Evolutionary conservation across 1,139 yeast species (phyloP), one percentile per base, ranked within the genome.

Genomic region (Saccharomycopsis hybrid): DNA sequence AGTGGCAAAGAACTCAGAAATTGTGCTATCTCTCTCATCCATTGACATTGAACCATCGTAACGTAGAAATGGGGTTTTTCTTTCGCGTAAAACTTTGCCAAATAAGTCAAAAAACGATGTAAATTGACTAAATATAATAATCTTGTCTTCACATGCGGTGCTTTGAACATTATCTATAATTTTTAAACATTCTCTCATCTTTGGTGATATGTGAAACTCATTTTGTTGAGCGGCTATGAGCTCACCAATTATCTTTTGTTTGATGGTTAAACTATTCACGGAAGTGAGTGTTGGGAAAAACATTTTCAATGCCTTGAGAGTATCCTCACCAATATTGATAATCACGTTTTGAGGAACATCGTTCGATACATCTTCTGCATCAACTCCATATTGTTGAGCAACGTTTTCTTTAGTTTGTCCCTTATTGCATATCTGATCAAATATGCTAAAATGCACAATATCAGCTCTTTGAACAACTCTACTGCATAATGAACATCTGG

Each of bases 31-130:
- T 59, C 94, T 82, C 18, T 71, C 72, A 35, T 74, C 77, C 1
- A 87, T 73, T 52, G 72, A 71, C 96, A 90, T 85, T 3, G 82
- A 71, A 8, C 97, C 97, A 60, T 86, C 92, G 64, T 87, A 90
- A 48, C 88, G 69, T 48, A 88, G 68, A 60, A 68, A 79, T 2
- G 68, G 68, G 29, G 82, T 72, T 1, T 71, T 65, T 30, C 73
- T 66, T 18, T 72, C 66, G 3, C 68, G 66, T 29, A 92, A 69
- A 24, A 81, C 77, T 45, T 81, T 68, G 44, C 76, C 74, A 62
- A 92, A 65, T 32, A 92, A 65, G 55, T 85, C 92, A 62, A 92
- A 82, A 59, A 86, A 75, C 1, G 82, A 70, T 1, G 94, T 84
- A 65, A 92, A 92, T 58, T 88, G 96, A 0, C 96, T 85, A 60